phyloP scores from a whole-genome alignment of 192 early-diverging fungal species.

The Haplosporangium gracile region DNA sequence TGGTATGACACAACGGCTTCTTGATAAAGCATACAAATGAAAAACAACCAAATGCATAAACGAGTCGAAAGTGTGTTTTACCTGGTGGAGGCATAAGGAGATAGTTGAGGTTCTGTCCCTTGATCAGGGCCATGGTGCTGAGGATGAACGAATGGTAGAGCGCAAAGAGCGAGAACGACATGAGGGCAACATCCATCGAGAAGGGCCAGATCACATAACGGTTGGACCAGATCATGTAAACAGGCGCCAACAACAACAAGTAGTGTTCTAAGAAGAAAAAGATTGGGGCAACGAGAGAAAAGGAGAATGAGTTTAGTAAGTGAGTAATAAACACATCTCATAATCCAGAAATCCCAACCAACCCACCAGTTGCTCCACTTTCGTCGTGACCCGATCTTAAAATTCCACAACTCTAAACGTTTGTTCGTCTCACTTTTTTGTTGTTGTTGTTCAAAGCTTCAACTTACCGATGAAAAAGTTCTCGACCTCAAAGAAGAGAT shows the following conservation, averaged over 20 bases:
- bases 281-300: background rate
- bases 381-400: background rate
- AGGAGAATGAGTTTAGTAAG: background rate
- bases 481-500: slow-evolving; percentile 60
- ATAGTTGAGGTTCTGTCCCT: slow-evolving; percentile 65
- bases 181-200: slow-evolving; percentile 58
- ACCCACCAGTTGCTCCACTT: background rate
- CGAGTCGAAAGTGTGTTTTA: slow-evolving; percentile 25
- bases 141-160: slow-evolving; percentile 67
- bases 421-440: background rate
- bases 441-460: background rate
- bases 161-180: slow-evolving; percentile 65
- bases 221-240: slow-evolving; percentile 67
- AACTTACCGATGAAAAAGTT: slow-evolving; percentile 66
- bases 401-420: background rate
- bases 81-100: slow-evolving; percentile 65
- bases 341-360: background rate
- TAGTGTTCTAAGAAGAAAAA: slow-evolving; percentile 10
- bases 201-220: slow-evolving; percentile 66
- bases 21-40: background rate
- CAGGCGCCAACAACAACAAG: slow-evolving; percentile 57
- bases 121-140: slow-evolving; percentile 57
- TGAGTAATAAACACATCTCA: background rate
- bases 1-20: background rate
- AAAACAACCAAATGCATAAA: background rate